Evolutionary conservation across 108 stramenopile species (phyloP).

Genomic region (Nitzschia sp.): DNA sequence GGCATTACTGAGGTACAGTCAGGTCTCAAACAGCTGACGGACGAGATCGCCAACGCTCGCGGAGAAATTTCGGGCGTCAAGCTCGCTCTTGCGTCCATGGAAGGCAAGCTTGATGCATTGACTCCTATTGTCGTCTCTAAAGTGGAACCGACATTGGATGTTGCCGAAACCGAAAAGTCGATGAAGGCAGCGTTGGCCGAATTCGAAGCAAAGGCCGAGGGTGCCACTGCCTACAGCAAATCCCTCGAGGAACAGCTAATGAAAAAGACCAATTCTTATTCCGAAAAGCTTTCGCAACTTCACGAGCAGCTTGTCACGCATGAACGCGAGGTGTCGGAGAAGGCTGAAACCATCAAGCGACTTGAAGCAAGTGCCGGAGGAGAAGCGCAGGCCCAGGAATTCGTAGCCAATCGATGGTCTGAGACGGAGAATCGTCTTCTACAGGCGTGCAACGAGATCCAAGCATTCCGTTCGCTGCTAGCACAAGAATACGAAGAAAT

Average conservation of each 20-base stretch:
- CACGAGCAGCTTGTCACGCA: background rate
- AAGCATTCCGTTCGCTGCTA: background rate
- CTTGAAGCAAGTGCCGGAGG: background rate
- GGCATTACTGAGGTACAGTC: background rate
- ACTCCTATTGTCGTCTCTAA: background rate
- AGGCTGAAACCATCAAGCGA: background rate
- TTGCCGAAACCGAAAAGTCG: background rate
- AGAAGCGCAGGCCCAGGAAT: background rate
- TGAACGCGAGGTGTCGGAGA: background rate
- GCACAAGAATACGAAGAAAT: slow-evolving; percentile 3
- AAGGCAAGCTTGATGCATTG: background rate
- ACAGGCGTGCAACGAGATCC: background rate
- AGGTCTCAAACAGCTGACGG: background rate
- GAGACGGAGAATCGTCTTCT: background rate
- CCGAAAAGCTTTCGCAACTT: background rate
- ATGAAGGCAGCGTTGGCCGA: background rate
- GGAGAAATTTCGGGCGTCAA: background rate
- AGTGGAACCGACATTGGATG: no score
- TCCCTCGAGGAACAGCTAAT: background rate
- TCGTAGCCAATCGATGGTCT: background rate
- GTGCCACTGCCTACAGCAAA: background rate
- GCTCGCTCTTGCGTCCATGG: background rate
- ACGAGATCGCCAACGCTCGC: background rate
- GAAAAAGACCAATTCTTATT: background rate
- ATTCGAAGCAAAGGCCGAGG: background rate